Evolutionary conservation across 441 rosid genomes (phyloP), one percentile per base, ranked within the genome.

Genomic region (Pelargonium myrrhifolium): DNA sequence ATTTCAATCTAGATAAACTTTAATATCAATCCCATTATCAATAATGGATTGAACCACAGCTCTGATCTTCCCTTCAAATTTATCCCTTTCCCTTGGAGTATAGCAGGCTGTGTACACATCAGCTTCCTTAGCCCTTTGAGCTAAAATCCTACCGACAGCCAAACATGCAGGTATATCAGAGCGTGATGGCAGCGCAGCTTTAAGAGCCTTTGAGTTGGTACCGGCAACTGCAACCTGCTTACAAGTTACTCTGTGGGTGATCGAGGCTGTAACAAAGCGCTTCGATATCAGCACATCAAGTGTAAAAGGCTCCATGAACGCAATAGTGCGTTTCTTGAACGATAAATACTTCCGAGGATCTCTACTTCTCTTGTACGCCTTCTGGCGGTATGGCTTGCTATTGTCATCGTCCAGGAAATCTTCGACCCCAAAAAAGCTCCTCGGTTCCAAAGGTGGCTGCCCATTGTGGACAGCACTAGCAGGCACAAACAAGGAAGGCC

Each of bases 391-490:
- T 10, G 98, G 97, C 72, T 88, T 74, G 85, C 90, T 85, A 71
- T 86, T 90, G 69, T 87, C 86, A 24, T 90, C 98, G 35, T 93
- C 98, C 40, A 93, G 69, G 74, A 84, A 93, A 82, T 93, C 97
- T 82, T 93, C 98, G 22, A 93, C 96, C 22, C 98, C 98, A 47
- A 89, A 92, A 68, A 88, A 92, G 77, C 98, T 92, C 81, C 98
- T 90, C 9, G 90, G 96, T 21, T 89, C 85, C 74, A 45, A 65
- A 20, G 20, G 73, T 68, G 90, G 96, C 88, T 64, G 81, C 64
- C 88, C 89, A 66, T 8, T 68, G 70, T 87, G 92, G 65, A 90
- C 79, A 28, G 74, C 65, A 64, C 22, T 24, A 37, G 45, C 64
- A 17, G 85, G 76, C 68, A 84, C 67, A 69, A 55, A 80, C 45